Evolutionary conservation across 352 stramenopile genomes (phyloP).

Genomic region (Pythium phragmiticola): DNA sequence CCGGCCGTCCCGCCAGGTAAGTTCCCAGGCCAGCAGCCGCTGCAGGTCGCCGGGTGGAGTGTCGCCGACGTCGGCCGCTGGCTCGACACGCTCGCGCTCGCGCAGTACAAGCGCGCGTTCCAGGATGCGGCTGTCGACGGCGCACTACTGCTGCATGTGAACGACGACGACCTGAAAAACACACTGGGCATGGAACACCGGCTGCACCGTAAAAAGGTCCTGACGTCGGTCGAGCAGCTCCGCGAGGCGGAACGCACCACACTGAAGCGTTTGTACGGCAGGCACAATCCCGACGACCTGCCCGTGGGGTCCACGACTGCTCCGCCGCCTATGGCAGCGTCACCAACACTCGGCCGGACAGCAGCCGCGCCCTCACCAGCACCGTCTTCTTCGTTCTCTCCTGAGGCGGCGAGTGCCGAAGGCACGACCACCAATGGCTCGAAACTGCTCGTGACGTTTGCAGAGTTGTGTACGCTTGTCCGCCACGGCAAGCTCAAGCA

Average conservation of each 20-base stretch:
- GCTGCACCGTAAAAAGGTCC: conserved; percentile 95
- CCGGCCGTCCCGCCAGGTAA: conserved; percentile 44
- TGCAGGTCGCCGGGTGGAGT: conserved; percentile 78
- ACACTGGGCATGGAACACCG: conserved; percentile 94
- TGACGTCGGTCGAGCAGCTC: conserved; percentile 85
- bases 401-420: not conserved
- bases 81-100: conserved; percentile 87
- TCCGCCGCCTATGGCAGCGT: not conserved
- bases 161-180: conserved; percentile 92
- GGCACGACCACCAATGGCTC: not conserved
- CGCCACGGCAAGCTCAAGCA: conserved; percentile 88
- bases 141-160: conserved; percentile 87
- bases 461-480: conserved; percentile 79
- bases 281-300: conserved; percentile 18
- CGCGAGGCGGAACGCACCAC: conserved; percentile 49
- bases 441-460: conserved; percentile 61
- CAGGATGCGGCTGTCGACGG: conserved; percentile 87
- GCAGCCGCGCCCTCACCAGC: not conserved
- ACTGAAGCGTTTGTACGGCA: conserved; percentile 45
- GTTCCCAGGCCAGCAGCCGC: conserved; percentile 63
- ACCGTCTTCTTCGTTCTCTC: no score
- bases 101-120: conserved; percentile 90
- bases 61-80: conserved; percentile 88
- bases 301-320: not conserved
- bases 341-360: not conserved